Conservation (phyloP, 1,284 basidiomycete genomes). For the Papiliotrema terrestris region DNA sequence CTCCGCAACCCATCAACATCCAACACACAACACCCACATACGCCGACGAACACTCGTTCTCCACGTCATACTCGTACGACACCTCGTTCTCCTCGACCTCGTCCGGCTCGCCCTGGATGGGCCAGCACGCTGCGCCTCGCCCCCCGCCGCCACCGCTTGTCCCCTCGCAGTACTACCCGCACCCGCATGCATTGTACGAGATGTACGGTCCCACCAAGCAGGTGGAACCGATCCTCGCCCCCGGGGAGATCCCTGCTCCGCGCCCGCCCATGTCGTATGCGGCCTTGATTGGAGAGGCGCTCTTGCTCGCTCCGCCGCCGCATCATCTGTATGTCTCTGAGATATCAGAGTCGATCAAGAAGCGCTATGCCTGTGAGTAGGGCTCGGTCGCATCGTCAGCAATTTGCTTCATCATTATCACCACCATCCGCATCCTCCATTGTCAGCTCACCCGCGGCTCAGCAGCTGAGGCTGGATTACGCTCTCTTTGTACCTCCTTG, state of each 20-base stretch:
- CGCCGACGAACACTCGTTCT: constrained; percentile 6
- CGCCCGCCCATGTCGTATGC: constrained; percentile 45
- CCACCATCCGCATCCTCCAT: neutral
- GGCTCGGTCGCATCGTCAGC: neutral
- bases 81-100: constrained; percentile 3
- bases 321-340: constrained; percentile 47
- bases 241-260: constrained; percentile 38
- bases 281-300: constrained; percentile 46
- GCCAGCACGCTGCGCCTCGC: neutral
- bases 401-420: neutral
- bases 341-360: constrained; percentile 46
- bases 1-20: constrained; percentile 18
- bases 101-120: constrained; percentile 4
- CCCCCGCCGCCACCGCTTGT: neutral
- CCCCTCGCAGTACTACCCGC: neutral
- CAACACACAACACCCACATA: neutral
- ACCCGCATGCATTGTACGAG: constrained; percentile 1
- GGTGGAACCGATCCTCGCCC: constrained; percentile 41
- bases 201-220: constrained; percentile 12
- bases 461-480: no score
- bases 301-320: constrained; percentile 37
- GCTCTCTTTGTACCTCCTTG: no score
- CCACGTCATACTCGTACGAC: constrained; percentile 9
- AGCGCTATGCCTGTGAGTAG: constrained; percentile 42
- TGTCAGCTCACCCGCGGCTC: neutral